Evolutionary conservation across 2,329 filamentous ascomycete species (phyloP).

Genomic region (Stagonosporopsis rhizophila): DNA sequence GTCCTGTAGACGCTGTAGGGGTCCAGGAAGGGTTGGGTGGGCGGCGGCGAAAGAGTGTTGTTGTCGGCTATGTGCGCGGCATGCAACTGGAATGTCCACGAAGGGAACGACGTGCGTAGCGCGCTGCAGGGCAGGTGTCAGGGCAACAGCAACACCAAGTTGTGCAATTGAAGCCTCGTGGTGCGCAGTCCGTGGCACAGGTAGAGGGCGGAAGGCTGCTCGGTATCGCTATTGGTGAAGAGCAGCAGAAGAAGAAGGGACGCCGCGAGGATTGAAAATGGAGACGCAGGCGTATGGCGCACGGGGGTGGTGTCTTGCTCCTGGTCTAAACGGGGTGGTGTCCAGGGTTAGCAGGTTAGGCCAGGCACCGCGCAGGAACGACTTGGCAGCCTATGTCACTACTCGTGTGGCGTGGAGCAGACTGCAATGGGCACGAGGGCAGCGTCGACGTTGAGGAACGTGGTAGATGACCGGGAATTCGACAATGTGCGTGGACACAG

Average conservation of each 20-base stretch:
- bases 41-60: conserved; percentile 15
- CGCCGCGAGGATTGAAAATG: conserved; percentile 17
- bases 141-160: conserved; percentile 36
- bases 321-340: conserved; percentile 10
- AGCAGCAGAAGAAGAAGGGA: conserved; percentile 28
- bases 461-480: background rate
- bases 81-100: conserved; percentile 39
- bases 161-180: conserved; percentile 18
- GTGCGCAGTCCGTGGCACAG: conserved; percentile 5
- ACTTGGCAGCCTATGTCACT: conserved; percentile 18
- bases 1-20: conserved; percentile 22
- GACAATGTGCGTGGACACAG: background rate
- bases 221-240: conserved; percentile 33
- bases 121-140: conserved; percentile 28
- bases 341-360: conserved; percentile 18
- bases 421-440: background rate
- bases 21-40: conserved; percentile 26
- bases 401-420: conserved; percentile 2
- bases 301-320: conserved; percentile 12
- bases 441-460: background rate
- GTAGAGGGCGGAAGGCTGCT: conserved; percentile 27
- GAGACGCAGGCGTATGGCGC: conserved; percentile 11
- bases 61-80: conserved; percentile 28
- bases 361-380: conserved; percentile 17
- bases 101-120: conserved; percentile 25